Evolutionary conservation across 495 filamentous ascomycete species (phyloP), one percentile per base, ranked within the genome.

Genomic region (Trichoderma erinaceum): DNA sequence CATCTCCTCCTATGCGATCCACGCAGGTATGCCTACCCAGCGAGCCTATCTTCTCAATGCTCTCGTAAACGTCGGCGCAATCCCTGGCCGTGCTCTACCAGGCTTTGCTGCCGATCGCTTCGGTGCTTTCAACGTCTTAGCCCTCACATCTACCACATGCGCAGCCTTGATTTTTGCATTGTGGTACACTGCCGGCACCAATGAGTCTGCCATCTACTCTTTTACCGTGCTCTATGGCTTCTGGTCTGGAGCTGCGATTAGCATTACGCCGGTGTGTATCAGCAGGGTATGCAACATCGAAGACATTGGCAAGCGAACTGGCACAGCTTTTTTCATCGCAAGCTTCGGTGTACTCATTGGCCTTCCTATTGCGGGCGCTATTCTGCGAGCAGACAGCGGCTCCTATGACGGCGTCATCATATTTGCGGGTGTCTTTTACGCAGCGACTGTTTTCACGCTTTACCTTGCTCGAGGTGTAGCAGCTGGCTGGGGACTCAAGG

Each of bases 241-340:
- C 73, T 87, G 87, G 16, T 91, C 87, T 44, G 94, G 94, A 5
- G 90, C 88, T 67, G 95, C 95, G 69, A 89, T 98, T 67, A 89
- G 88, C 29, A 76, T 98, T 64, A 90, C 91, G 3, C 93, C 93
- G 0, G 93, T 97, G 3, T 97, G 92, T 72, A 86, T 98, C 13
- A 92, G 93, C 6, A 92, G 97, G 80, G 84, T 97, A 38, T 97
- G 93, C 78, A 88, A 90, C 66, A 91, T 92, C 5, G 86, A 92
- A 67, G 81, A 93, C 65, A 97, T 95, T 70, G 94, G 94, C 5
- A 81, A 90, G 65, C 93, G 90, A 70, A 96, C 88, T 71, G 90
- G 93, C 18, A 95, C 93, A 2, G 88, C 89, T 68, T 95, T 96
- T 78, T 95, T 92, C 71, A 83, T 96, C 41, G 93, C 94, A 38